Evolutionary conservation across 371 early-diverging fungal genomes (phyloP), one percentile per base, ranked within the genome.

Genomic region (Apophysomyces elegans): DNA sequence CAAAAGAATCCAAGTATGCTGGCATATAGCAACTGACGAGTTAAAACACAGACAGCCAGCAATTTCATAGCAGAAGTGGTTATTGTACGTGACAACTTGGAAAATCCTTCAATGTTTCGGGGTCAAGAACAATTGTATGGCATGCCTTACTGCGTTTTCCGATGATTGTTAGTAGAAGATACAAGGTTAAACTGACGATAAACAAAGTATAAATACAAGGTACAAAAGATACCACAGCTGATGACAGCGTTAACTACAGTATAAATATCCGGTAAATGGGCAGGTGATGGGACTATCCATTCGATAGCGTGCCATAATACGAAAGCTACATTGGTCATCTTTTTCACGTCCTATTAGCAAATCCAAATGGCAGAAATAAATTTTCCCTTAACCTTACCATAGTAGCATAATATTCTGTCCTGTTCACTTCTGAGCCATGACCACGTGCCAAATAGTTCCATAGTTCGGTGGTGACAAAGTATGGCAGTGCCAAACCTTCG

Each of bases 231-330:
- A 5, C 76, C 87, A 41, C 90, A 86, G 58, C 90, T 87, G 59
- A 91, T 72, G 1, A 90, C 58, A 9, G 89, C 89, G 74, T 96
- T 97, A 21, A 88, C 56, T 4, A 97, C 92, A 0, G 89, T 83
- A 62, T 86, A 94, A 4, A 95, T 32, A 66, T 97, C 93, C 0
- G 98, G 98, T 63, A 89, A 83, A 39, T 82, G 74, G 7, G 74
- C 67, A 11, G 96, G 96, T 7, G 93, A 81, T 1, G 86, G 74
- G 6, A 92, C 45, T 2, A 75, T 60, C 5, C 65, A 63, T 57
- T 94, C 91, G 14, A 79, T 68, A 4, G 82, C 11, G 74, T 94
- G 94, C 71, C 92, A 75, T 4, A 73, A 58, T 0, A 75, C 47
- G 65, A 94, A 88, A 7, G 70, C 68, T 4, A 79, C 45, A 62